Evolutionary conservation across 805 yeast species (phyloP).

Genomic region (Saturnispora sanitii): DNA sequence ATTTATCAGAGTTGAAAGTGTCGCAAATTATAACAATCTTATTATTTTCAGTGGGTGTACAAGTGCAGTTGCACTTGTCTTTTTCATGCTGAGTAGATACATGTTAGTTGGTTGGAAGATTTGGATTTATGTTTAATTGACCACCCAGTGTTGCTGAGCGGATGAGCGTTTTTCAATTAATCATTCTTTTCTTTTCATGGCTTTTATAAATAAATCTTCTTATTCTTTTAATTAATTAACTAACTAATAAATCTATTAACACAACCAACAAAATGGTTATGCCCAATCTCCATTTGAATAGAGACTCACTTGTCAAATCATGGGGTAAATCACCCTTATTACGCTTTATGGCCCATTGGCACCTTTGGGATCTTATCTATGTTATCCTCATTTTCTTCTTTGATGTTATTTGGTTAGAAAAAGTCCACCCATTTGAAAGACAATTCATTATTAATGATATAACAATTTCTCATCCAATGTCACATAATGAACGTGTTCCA

Average conservation of each 20-base stretch:
- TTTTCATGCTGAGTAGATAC: constrained; percentile 7
- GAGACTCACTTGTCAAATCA: not conserved
- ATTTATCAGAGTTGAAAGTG: constrained; percentile 27
- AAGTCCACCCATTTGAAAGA: constrained; percentile 57
- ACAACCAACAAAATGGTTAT: too few relatives aligned
- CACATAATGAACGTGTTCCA: constrained; percentile 64
- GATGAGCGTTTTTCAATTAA: not conserved
- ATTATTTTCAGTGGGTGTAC: constrained; percentile 23
- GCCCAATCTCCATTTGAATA: not conserved
- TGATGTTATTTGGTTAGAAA: constrained; percentile 22
- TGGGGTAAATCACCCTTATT: not conserved
- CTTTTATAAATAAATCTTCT: too few relatives aligned
- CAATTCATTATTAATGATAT: constrained; percentile 69
- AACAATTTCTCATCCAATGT: constrained; percentile 73
- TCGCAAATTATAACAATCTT: constrained; percentile 18
- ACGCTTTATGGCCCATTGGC: constrained; percentile 16
- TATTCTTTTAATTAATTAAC: too few relatives aligned
- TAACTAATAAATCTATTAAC: too few relatives aligned
- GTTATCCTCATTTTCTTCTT: constrained; percentile 14
- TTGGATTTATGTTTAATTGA: constrained; percentile 21
- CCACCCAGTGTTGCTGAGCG: not conserved
- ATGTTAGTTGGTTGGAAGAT: constrained; percentile 16
- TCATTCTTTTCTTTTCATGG: too few relatives aligned
- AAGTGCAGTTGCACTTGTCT: constrained; percentile 15
- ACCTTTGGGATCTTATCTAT: constrained; percentile 20